phyloP scores from a whole-genome alignment of 2,329 filamentous ascomycete genomes.

The Neurospora sp. region DNA sequence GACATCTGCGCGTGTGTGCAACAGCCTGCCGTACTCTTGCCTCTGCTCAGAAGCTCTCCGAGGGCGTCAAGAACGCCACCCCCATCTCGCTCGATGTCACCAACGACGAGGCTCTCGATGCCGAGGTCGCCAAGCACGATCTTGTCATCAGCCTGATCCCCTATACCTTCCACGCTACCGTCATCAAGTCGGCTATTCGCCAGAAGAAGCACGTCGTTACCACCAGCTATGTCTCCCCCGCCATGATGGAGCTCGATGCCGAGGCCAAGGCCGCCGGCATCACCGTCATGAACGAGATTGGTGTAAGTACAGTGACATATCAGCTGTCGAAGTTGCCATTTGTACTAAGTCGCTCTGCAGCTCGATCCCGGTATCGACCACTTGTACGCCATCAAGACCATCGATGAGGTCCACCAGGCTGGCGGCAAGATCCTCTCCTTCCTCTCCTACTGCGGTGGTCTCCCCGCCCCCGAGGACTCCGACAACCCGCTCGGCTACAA shows the following conservation, averaged over 20 bases:
- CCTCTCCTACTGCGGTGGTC: constrained; percentile 75
- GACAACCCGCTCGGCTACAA: constrained; percentile 92
- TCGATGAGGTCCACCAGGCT: constrained; percentile 74
- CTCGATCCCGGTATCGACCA: constrained; percentile 63
- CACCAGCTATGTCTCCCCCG: constrained; percentile 84
- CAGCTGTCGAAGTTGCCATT: not conserved
- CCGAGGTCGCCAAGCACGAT: constrained; percentile 69
- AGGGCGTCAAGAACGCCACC: constrained; percentile 60
- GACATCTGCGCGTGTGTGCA: not conserved
- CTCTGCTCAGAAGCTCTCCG: constrained; percentile 64
- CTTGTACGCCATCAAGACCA: constrained; percentile 76
- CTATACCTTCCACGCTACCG: constrained; percentile 78
- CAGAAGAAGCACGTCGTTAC: constrained; percentile 96
- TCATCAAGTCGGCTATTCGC: constrained; percentile 89
- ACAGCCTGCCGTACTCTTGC: constrained; percentile 43
- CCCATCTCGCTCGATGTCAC: constrained; percentile 80
- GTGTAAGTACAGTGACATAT: constrained; percentile 31
- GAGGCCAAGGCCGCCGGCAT: constrained; percentile 83
- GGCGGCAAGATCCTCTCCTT: constrained; percentile 82
- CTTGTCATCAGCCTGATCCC: constrained; percentile 78
- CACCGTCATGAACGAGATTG: constrained; percentile 97
- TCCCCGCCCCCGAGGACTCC: constrained; percentile 62
- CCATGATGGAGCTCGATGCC: constrained; percentile 81
- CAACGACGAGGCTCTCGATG: constrained; percentile 67
- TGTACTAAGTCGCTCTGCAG: constrained; percentile 18